A percentile compares a stretch with the other conserved stretches of the same genome.
Conservation (phyloP, 306 rosid genomes). For the Boehmeria nivea region DNA sequence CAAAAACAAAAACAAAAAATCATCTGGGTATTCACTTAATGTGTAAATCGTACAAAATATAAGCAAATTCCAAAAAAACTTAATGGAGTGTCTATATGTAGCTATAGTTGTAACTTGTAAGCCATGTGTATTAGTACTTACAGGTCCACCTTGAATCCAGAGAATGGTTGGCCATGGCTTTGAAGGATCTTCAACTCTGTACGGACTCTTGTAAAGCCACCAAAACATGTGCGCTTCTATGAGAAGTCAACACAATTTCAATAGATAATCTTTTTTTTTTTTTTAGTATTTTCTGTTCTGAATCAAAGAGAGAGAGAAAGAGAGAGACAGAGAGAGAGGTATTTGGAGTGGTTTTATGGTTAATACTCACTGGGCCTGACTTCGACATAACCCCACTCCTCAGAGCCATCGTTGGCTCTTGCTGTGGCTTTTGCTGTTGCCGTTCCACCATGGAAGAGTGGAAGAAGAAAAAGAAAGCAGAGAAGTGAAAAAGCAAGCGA, state of each 20-base stretch:
- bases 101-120: not conserved
- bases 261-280: not conserved
- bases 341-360: not conserved
- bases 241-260: not conserved
- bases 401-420: slow-evolving; percentile 44
- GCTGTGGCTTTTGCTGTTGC: slow-evolving; percentile 15
- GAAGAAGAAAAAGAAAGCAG: slow-evolving; percentile 10
- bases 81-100: not conserved
- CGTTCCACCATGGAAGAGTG: slow-evolving; percentile 28
- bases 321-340: no score
- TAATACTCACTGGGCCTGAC: slow-evolving; percentile 81
- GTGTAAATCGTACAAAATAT: no score
- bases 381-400: slow-evolving; percentile 91
- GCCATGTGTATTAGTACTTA: slow-evolving; percentile 24
- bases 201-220: slow-evolving; percentile 89
- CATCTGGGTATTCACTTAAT: no score
- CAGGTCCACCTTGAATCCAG: slow-evolving; percentile 99
- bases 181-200: slow-evolving; percentile 64
- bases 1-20: no score
- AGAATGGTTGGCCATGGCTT: slow-evolving; percentile 95
- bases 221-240: slow-evolving; percentile 96
- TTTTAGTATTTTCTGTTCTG: no score
- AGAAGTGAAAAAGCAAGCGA: slow-evolving; percentile 27
- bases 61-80: no score
- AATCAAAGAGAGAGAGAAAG: not conserved